Evolutionary conservation across 495 filamentous ascomycete genomes (phyloP), one percentile per base, ranked within the genome.

Genomic region (Xylaria longipes): DNA sequence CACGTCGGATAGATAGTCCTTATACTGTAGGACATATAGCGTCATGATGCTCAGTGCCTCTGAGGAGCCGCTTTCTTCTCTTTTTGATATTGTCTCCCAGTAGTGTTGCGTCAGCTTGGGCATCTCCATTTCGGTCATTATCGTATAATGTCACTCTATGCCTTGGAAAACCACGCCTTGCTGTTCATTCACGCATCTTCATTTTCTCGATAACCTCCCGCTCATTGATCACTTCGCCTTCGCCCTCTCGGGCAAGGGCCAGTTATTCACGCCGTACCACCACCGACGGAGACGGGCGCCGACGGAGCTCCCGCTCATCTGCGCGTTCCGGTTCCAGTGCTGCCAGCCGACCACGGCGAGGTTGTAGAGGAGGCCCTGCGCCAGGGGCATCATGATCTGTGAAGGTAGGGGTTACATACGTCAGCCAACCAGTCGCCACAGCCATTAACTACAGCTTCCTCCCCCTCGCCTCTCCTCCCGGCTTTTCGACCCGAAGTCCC

Each of bases 251-350:
- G 48, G 70, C 68, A 66, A 89, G 89, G 85, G 83, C 94, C 94
- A 97, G 74, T 95, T 92, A 73, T 97, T 97, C 0, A 96, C 93
- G 37, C 86, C 88, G 80, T 92, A 97, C 94, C 94, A 97, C 94
- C 94, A 97, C 67, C 93, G 81, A 70, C 94, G 84, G 17, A 95
- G 77, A 71, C 85, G 84, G 33, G 91, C 92, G 35, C 94, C 94
- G 29, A 92, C 82, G 22, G 86, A 89, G 57, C 84, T 87, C 2
- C 94, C 94, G 71, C 87, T 87, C 68, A 95, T 84, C 70, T 89
- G 87, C 33, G 93, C 89, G 64, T 82, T 89, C 68, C 86, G 85
- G 81, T 97, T 97, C 91, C 91, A 95, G 79, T 90, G 87, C 71
- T 92, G 87, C 94, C 94, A 97, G 43, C 94, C 94, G 71, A 84